A percentile compares a stretch with the other conserved stretches of the same genome.
Evolutionary conservation across 306 rosid genomes (phyloP).

Genomic region (Quercus dentata): DNA sequence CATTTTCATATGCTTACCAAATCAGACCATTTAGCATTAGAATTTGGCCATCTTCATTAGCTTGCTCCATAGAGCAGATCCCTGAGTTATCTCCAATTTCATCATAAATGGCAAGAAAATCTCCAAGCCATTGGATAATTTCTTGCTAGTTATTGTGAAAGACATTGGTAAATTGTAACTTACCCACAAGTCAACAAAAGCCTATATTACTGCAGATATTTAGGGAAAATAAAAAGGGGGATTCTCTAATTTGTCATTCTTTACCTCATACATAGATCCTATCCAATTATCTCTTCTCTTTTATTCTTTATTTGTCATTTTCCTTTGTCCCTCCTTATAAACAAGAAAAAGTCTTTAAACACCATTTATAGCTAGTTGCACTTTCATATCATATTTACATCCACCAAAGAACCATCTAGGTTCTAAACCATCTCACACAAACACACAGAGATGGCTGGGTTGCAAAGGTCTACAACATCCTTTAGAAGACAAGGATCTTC

Average conservation of each 20-base stretch:
- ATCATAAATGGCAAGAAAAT: not conserved
- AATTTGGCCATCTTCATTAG: not conserved
- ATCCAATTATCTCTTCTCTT: not conserved
- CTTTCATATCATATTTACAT: not conserved
- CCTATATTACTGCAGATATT: not conserved
- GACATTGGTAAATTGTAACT: not conserved
- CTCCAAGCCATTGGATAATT: not conserved
- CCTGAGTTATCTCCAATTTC: not conserved
- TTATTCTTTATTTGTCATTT: conserved; percentile 19
- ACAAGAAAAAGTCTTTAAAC: conserved; percentile 10
- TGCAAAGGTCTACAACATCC: conserved; percentile 67
- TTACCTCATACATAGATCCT: conserved; percentile 13
- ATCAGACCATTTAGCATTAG: not conserved
- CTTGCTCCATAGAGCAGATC: not conserved
- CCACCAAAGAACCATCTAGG: not conserved
- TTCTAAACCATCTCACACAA: not conserved
- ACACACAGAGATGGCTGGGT: conserved; percentile 37
- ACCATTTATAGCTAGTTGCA: conserved; percentile 2
- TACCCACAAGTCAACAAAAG: not conserved
- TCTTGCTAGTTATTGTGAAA: not conserved
- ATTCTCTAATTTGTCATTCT: not conserved
- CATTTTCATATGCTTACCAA: not conserved
- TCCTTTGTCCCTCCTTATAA: not conserved
- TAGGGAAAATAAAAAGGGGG: not conserved
- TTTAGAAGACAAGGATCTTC: conserved; percentile 81